These are phyloP conservation scores for Tolypocladium guangdongense DNA, from an alignment of 2,329 filamentous ascomycete genomes.

Conservation along the genomic window DNA sequence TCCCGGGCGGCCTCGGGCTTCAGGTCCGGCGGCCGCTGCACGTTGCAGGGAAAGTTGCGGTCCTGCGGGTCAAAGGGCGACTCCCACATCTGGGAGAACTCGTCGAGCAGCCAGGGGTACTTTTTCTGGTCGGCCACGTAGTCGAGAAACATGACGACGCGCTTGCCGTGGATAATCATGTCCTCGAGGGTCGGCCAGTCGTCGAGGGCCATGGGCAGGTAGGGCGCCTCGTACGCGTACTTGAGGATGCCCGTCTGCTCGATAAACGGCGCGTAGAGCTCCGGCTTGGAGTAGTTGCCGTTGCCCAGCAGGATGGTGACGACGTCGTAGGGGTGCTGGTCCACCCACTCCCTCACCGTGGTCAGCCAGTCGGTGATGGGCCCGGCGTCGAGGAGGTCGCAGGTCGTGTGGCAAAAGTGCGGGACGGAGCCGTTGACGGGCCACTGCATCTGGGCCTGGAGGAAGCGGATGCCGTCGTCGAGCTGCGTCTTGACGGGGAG, in stretches of 20 bases:
- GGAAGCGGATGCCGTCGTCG: constrained; percentile 61
- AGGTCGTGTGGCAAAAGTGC: constrained; percentile 79
- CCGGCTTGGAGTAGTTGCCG: constrained; percentile 55
- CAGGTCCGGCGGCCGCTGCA: constrained; percentile 65
- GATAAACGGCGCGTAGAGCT: constrained; percentile 58
- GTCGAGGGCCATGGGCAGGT: constrained; percentile 56
- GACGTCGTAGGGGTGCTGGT: constrained; percentile 70
- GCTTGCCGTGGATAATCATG: constrained; percentile 60
- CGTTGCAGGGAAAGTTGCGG: constrained; percentile 61
- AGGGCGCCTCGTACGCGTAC: constrained; percentile 63
- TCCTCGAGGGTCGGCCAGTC: constrained; percentile 78
- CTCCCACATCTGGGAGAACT: constrained; percentile 87
- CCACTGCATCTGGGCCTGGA: constrained; percentile 54
- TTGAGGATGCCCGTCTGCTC: constrained; percentile 59
- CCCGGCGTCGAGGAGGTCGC: constrained; percentile 71
- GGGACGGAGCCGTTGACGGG: constrained; percentile 36
- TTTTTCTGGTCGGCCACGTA: constrained; percentile 70
- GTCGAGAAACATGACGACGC: constrained; percentile 74
- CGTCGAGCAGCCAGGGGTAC: constrained; percentile 75
- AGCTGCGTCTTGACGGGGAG: constrained; percentile 59
- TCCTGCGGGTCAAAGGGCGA: constrained; percentile 68
- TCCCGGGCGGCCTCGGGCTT: constrained; percentile 39
- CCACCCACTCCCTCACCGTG: constrained; percentile 62
- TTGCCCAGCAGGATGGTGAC: constrained; percentile 82
- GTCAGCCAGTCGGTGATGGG: constrained; percentile 64